These are phyloP conservation scores for Fusarium clavum DNA, from an alignment of 2,329 filamentous ascomycete species.

Conservation along the genomic window DNA sequence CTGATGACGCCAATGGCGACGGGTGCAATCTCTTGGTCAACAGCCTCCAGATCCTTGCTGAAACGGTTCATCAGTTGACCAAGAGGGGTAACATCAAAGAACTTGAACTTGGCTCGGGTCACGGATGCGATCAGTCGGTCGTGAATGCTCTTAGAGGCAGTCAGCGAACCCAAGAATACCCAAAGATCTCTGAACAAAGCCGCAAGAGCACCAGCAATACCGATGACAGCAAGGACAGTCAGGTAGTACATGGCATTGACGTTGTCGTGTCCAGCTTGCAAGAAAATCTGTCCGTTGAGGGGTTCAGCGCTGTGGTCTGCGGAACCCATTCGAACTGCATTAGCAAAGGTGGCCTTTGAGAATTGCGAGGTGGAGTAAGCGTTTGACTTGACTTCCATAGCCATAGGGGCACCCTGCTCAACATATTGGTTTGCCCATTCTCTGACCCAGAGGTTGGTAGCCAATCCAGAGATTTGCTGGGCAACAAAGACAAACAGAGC, in stretches of 20 bases:
- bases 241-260: slow-evolving; percentile 90
- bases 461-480: slow-evolving; percentile 87
- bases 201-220: slow-evolving; percentile 79
- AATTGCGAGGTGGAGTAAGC: slow-evolving; percentile 46
- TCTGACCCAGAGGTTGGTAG: slow-evolving; percentile 93
- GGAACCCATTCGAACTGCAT: slow-evolving; percentile 55
- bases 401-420: slow-evolving; percentile 40
- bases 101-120: slow-evolving; percentile 92
- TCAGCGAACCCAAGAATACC: slow-evolving; percentile 91
- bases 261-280: slow-evolving; percentile 49
- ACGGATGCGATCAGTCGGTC: slow-evolving; percentile 80
- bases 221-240: slow-evolving; percentile 82
- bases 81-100: slow-evolving; percentile 95
- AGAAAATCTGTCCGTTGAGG: slow-evolving; percentile 8
- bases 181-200: slow-evolving; percentile 87
- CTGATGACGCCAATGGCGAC: slow-evolving; percentile 82
- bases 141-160: slow-evolving; percentile 88
- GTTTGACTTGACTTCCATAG: slow-evolving; percentile 36
- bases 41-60: slow-evolving; percentile 94
- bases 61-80: slow-evolving; percentile 99
- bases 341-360: slow-evolving; percentile 51
- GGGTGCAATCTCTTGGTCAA: slow-evolving; percentile 96
- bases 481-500: slow-evolving; percentile 79
- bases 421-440: slow-evolving; percentile 94
- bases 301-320: background rate